Percentiles rank a stretch among this genome's conserved stretches.
These are phyloP conservation scores for Sporothrix protearum DNA, from an alignment of 2,329 filamentous ascomycete genomes.

Conservation along the genomic window DNA sequence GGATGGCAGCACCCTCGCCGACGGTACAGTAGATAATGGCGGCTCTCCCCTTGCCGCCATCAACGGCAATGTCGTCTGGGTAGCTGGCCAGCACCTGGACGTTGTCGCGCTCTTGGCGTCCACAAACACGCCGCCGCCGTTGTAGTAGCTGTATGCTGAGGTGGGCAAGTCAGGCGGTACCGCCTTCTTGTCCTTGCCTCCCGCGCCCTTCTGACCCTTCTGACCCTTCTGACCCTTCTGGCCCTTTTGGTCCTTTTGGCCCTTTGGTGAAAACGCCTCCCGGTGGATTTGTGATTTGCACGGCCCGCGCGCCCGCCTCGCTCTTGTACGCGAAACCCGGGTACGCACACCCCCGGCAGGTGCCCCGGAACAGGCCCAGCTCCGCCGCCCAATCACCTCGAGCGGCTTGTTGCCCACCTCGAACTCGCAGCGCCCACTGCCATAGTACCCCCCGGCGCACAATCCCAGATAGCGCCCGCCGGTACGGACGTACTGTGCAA, in stretches of 20 bases:
- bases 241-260: conserved; percentile 21
- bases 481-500: conserved; percentile 77
- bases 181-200: conserved; percentile 21
- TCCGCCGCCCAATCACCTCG: conserved; percentile 86
- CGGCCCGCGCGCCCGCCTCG: conserved; percentile 76
- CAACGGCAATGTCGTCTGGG: conserved; percentile 68
- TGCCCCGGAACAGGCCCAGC: conserved; percentile 82
- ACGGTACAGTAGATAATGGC: conserved; percentile 81
- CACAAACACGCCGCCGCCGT: conserved; percentile 91
- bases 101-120: conserved; percentile 62
- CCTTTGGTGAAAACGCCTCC: conserved; percentile 46
- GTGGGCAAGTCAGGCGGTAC: conserved; percentile 46
- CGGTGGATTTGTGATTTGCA: conserved; percentile 63
- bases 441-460: conserved; percentile 94
- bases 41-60: conserved; percentile 66
- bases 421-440: conserved; percentile 76
- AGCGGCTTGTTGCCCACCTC: conserved; percentile 77
- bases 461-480: conserved; percentile 87
- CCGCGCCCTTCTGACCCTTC: too few relatives aligned
- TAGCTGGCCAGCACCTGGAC: conserved; percentile 83
- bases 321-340: conserved; percentile 85
- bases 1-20: conserved; percentile 71
- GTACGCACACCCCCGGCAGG: conserved; percentile 82
- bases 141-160: conserved; percentile 77
- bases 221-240: too few relatives aligned